Conservation (phyloP, 768 basidiomycete genomes). For the Xerocomellus intermedius region DNA sequence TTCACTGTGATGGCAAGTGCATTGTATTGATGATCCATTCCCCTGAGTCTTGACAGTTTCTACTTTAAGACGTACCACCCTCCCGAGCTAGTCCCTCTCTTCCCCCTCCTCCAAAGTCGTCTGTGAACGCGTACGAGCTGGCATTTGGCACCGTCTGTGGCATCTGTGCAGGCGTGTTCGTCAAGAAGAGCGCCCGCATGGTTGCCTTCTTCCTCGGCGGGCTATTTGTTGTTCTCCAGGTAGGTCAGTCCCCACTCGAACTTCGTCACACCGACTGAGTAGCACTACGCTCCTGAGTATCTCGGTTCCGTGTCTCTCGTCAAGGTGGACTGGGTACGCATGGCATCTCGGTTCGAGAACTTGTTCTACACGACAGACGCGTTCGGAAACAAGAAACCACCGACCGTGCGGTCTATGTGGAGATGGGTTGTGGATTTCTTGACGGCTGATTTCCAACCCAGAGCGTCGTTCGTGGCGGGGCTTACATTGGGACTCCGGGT, state of each 20-base stretch:
- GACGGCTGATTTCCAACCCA: constrained; percentile 88
- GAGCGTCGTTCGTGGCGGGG: constrained; percentile 87
- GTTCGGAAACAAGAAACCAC: constrained; percentile 52
- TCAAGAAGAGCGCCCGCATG: constrained; percentile 90
- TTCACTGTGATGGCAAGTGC: constrained; percentile 56
- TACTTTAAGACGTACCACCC: constrained; percentile 9
- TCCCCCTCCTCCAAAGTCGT: constrained; percentile 61
- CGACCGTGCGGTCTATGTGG: constrained; percentile 66
- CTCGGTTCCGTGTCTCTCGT: constrained; percentile 70
- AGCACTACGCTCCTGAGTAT: constrained; percentile 54
- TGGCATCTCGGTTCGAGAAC: constrained; percentile 67
- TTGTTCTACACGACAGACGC: constrained; percentile 65
- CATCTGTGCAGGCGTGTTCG: constrained; percentile 86
- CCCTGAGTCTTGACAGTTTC: constrained; percentile 4
- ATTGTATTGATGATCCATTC: not conserved
- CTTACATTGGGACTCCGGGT: constrained; percentile 77
- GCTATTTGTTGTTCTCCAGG: constrained; percentile 88
- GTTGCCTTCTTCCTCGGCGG: constrained; percentile 88
- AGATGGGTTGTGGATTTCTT: constrained; percentile 74
- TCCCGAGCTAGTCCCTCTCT: constrained; percentile 11
- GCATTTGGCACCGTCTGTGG: constrained; percentile 88
- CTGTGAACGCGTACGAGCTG: constrained; percentile 77
- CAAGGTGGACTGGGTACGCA: constrained; percentile 75
- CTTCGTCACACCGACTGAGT: not conserved
- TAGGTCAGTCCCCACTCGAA: constrained; percentile 31